Evolutionary conservation across 2,329 filamentous ascomycete genomes (phyloP), one percentile per base, ranked within the genome.

Genomic region (Moelleriella libera): DNA sequence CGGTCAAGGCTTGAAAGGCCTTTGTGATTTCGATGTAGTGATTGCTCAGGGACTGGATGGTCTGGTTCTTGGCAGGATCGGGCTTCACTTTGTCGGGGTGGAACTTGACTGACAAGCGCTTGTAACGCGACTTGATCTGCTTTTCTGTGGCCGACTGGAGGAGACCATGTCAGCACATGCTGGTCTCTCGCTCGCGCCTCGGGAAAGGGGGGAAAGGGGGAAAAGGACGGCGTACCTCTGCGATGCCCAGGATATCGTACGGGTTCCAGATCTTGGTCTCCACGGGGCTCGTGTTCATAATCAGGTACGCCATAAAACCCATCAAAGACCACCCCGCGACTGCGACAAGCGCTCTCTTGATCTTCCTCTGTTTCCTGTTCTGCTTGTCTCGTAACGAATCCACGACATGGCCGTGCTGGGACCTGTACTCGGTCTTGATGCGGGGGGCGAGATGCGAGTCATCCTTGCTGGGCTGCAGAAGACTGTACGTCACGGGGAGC

Each of bases 1-100:
- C 92, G 5, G 94, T 98, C 45, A 98, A 77, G 4, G 92, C 85
- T 68, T 98, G 95, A 76, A 96, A 98, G 6, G 92, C 92, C 71
- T 98, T 98, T 56, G 88, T 92, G 58, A 97, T 78, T 60, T 97
- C 89, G 48, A 97, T 88, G 69, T 92, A 98, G 63, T 82, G 76
- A 50, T 89, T 76, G 66, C 92, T 98, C 57, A 97, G 76, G 14
- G 71, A 75, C 56, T 97, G 88, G 48, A 81, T 57, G 1, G 92
- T 98, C 66, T 95, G 80, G 67, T 98, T 98, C 69, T 89, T 92
- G 52, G 82, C 70, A 28, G 82, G 69, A 61, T 97, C 87, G 29
- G 88, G 86, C 60, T 76, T 80, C 54, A 86, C 77, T 70, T 98
- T 98, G 73, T 98, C 92, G 41, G 92, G 92, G 63, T 98, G 92